Evolutionary conservation across 345 rosid species (phyloP).

Genomic region (Nasturtium officinale): DNA sequence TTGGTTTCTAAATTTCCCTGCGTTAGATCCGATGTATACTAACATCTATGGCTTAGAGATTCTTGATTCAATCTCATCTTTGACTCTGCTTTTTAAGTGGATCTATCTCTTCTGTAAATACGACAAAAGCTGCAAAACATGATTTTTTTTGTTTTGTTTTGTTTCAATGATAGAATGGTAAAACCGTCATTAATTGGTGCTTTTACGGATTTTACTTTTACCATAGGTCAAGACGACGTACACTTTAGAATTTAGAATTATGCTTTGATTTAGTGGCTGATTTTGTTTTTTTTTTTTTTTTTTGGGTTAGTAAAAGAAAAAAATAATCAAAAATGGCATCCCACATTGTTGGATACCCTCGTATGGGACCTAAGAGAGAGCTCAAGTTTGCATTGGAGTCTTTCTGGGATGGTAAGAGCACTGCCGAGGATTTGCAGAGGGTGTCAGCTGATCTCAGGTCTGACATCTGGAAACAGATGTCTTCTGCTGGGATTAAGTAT

Average conservation of each 20-base stretch:
- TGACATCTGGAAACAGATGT: conserved; percentile 95
- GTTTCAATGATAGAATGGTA: not conserved
- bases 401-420: conserved; percentile 98
- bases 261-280: conserved; percentile 24
- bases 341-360: conserved; percentile 98
- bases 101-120: not conserved
- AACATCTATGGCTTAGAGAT: not conserved
- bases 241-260: not conserved
- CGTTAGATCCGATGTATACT: conserved; percentile 5
- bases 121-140: conserved; percentile 13
- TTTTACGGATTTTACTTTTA: not conserved
- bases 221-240: not conserved
- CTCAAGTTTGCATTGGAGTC: conserved; percentile 97
- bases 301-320: conserved; percentile 23
- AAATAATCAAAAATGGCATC: conserved; percentile 72
- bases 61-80: not conserved
- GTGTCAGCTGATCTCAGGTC: conserved; percentile 86
- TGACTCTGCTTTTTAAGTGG: conserved; percentile 14
- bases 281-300: conserved; percentile 2
- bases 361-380: conserved; percentile 99
- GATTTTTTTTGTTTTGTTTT: not conserved
- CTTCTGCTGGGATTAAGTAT: conserved; percentile 78
- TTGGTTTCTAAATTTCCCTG: not conserved
- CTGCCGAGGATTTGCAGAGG: conserved; percentile 81
- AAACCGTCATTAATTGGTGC: not conserved